A percentile compares a stretch with the other conserved stretches of the same genome.
Evolutionary conservation across 2,329 filamentous ascomycete species (phyloP).

Genomic region (Knufia fluminis): DNA sequence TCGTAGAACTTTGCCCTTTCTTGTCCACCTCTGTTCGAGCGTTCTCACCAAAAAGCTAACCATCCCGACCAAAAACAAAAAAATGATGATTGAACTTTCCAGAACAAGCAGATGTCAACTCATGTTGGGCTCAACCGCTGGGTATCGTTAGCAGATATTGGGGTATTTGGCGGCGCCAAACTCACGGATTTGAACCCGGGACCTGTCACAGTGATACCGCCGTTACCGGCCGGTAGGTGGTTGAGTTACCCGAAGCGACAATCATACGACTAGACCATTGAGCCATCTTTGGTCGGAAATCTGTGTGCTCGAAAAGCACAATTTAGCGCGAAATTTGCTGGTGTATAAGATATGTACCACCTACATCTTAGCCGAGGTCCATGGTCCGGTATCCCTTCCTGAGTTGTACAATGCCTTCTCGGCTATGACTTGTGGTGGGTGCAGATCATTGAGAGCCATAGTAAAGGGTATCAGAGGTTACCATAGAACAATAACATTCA

Average conservation of each 20-base stretch:
- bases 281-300: slow-evolving; percentile 13
- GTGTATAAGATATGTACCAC: slow-evolving; percentile 3
- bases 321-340: slow-evolving; percentile 4
- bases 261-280: slow-evolving; percentile 27
- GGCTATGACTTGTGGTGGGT: too few relatives aligned
- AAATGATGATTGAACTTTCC: neutral
- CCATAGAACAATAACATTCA: neutral
- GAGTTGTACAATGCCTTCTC: neutral
- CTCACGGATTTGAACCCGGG: slow-evolving; percentile 33
- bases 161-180: too few relatives aligned
- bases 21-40: too few relatives aligned
- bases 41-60: neutral
- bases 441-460: neutral
- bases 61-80: neutral
- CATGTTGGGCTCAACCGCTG: slow-evolving; percentile 23
- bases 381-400: too few relatives aligned
- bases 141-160: too few relatives aligned
- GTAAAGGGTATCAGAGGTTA: too few relatives aligned
- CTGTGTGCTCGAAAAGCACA: slow-evolving; percentile 13
- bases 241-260: neutral
- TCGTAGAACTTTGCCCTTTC: too few relatives aligned
- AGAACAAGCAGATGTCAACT: too few relatives aligned
- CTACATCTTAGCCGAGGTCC: too few relatives aligned
- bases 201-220: slow-evolving; percentile 27
- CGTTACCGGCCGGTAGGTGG: slow-evolving; percentile 2